A percentile compares a stretch with the other conserved stretches of the same genome.
phyloP scores from a whole-genome alignment of 2,329 filamentous ascomycete genomes.

The Fusarium dimerum region DNA sequence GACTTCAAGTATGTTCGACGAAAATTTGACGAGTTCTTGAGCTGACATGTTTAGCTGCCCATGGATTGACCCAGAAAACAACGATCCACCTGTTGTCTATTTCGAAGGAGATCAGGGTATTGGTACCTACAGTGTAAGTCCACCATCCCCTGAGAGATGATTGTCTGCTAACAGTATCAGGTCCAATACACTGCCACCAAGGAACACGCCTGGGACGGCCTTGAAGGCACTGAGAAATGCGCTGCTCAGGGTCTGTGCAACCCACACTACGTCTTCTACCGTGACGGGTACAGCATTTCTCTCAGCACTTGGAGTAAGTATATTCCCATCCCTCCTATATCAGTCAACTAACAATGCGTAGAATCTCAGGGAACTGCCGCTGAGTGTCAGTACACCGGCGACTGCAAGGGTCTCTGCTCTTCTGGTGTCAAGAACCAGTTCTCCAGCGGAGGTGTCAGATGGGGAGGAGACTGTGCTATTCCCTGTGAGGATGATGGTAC shows the following conservation, averaged over 20 bases:
- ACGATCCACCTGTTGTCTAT: slow-evolving; percentile 2
- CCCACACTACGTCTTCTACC: slow-evolving; percentile 7
- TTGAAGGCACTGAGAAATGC: not conserved
- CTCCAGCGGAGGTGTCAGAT: not conserved
- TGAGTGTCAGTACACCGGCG: slow-evolving; percentile 1
- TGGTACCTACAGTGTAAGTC: slow-evolving; percentile 4
- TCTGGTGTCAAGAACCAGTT: slow-evolving; percentile 6
- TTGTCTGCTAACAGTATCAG: not conserved
- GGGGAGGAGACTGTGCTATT: slow-evolving; percentile 5
- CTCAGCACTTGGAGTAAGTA: slow-evolving; percentile 5
- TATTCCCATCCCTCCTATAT: not conserved
- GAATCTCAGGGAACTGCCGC: slow-evolving; percentile 2
- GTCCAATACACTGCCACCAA: slow-evolving; percentile 8
- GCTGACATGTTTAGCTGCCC: slow-evolving; percentile 2
- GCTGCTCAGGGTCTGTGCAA: slow-evolving; percentile 3
- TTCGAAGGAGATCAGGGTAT: slow-evolving; percentile 5
- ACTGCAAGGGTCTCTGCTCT: slow-evolving; percentile 2
- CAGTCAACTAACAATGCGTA: not conserved
- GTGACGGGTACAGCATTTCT: slow-evolving; percentile 1
- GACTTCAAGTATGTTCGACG: not conserved
- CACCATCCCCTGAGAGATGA: not conserved
- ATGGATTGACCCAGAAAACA: slow-evolving; percentile 2
- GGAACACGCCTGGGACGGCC: slow-evolving; percentile 4
- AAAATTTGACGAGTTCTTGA: not conserved
- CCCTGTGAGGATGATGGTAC: slow-evolving; percentile 1